These are phyloP conservation scores for Klebsormidium nitens DNA, from an alignment of 139 green algal species.

Conservation along the genomic window DNA sequence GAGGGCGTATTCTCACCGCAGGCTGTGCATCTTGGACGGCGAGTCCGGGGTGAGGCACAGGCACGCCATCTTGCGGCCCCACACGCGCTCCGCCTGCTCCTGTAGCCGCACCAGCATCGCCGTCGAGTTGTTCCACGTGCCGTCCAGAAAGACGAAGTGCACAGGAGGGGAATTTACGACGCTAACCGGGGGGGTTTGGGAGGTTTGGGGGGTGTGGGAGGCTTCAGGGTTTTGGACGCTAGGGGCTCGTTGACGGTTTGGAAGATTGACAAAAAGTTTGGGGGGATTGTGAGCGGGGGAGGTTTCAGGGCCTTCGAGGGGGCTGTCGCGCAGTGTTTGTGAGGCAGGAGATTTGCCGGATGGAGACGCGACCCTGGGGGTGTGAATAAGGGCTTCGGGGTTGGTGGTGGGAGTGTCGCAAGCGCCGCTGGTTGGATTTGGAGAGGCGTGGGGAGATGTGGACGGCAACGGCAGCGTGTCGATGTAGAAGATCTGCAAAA, in stretches of 20 bases:
- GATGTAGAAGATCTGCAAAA: neutral
- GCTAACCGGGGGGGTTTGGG: too few species aligned
- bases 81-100: slow-evolving; percentile 6
- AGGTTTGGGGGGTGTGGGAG: too few species aligned
- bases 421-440: slow-evolving; percentile 8
- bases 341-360: neutral
- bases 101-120: slow-evolving; percentile 30
- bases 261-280: too few species aligned
- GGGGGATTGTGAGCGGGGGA: too few species aligned
- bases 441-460: neutral
- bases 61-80: slow-evolving; percentile 20
- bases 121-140: slow-evolving; percentile 40
- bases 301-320: neutral
- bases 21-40: slow-evolving; percentile 31
- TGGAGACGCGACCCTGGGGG: neutral
- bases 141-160: slow-evolving; percentile 39
- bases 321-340: neutral
- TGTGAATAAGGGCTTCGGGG: neutral
- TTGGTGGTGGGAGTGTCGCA: neutral
- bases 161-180: neutral
- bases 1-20: slow-evolving; percentile 27
- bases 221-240: too few species aligned
- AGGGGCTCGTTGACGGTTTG: too few species aligned
- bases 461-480: too few species aligned
- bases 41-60: slow-evolving; percentile 7